Evolutionary conservation across 441 rosid species (phyloP).

Genomic region (Populus tomentosa): DNA sequence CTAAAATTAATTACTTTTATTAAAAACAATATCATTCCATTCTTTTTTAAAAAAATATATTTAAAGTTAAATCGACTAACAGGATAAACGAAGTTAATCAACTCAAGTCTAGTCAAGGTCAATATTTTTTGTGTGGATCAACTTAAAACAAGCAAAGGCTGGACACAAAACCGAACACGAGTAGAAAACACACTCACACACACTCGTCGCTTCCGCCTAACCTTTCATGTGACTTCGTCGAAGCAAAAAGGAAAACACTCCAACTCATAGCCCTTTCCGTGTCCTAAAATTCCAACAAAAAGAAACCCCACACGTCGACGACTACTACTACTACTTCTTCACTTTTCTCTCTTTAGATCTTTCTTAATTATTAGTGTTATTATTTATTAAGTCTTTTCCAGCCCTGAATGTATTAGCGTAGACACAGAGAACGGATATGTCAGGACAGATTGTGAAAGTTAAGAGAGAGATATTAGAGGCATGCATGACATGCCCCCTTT

Average conservation of each 20-base stretch:
- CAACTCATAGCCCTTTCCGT: neutral
- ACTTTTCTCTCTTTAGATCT: neutral
- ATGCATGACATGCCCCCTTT: slow-evolving; percentile 39
- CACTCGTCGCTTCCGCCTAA: neutral
- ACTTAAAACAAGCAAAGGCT: neutral
- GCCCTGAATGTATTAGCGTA: slow-evolving; percentile 23
- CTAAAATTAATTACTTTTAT: too few species aligned
- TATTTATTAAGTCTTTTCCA: neutral
- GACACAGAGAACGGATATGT: slow-evolving; percentile 2
- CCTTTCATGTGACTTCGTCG: neutral
- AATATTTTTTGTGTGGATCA: neutral
- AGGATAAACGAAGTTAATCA: too few species aligned
- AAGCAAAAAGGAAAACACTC: neutral
- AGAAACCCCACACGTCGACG: neutral
- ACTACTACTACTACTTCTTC: neutral
- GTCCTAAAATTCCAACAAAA: neutral
- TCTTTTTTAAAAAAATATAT: too few species aligned
- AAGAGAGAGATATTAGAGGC: slow-evolving; percentile 45
- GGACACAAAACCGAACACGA: neutral
- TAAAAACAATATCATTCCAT: too few species aligned
- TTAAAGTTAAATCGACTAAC: too few species aligned
- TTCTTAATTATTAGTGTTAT: neutral
- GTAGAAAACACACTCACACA: neutral
- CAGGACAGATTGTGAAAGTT: slow-evolving; percentile 28
- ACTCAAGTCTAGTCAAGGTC: neutral